Base-by-base conservation (phyloP, 2,329 filamentous ascomycete genomes). In the Incumbomyces lentus region DNA sequence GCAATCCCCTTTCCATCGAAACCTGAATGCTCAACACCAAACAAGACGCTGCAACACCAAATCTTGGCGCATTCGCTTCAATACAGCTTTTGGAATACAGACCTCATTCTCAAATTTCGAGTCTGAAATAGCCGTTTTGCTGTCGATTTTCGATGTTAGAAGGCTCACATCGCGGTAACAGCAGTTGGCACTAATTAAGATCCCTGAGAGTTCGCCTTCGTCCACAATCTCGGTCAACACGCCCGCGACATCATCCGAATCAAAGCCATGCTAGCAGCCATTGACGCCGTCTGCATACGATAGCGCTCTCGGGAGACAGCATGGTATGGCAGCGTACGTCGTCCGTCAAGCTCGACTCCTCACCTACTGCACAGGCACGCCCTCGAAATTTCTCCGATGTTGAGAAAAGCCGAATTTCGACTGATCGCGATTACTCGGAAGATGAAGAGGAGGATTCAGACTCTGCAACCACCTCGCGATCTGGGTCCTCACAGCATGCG, bases 241-340 rank as follows among this genome's bases (percentile, higher is more conserved):
- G 33, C 33, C n/a, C 13, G 13, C 11, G 33, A 35, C 13, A 11
- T n/a, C n/a, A 18, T n/a, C 32, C 12, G 40, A 11, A 13, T 13
- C 10, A 32, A 19, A 32, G 16, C 40, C 12, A 40, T 40, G 38
- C 18, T 16, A 16, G 10, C 17, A 33, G 40, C 26, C 11, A 42
- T 14, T 14, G n/a, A 42, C 29, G 33, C 33, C 29, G 16, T 33
- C 29, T 29, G 12, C 14, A 33, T 26, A 32, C 33, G 30, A 11
- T 33, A 42, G 40, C 29, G 32, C 13, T 30, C 11, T 8, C 22
- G 5, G 22, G 13, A 10, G 22, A 22, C 31, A 56, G 39, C 47
- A 57, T 57, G 55, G 47, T 42, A 44, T 57, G 55, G 55, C 55
- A 50, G 42, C 49, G 55, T 13, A 52, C 38, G 44, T 50, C 53